Evolutionary conservation across 2,329 filamentous ascomycete species (phyloP), one percentile per base, ranked within the genome.

Genomic region (Penicillium sp.): DNA sequence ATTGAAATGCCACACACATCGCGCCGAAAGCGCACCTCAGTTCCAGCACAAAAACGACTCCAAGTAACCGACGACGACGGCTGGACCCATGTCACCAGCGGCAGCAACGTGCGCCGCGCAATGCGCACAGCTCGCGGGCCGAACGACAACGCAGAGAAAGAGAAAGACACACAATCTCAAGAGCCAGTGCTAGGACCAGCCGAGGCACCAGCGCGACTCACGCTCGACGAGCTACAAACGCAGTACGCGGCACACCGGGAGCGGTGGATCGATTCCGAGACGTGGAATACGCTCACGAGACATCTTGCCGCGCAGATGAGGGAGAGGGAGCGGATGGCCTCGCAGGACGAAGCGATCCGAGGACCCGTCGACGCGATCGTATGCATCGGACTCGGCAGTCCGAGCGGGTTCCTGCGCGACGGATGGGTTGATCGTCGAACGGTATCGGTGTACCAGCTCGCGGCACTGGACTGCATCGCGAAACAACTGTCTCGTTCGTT

Each of bases 51-150:
- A 41, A 74, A 73, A 57, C 70, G 70, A 33, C 58, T 69, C 39
- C 55, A 72, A 63, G 55, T 75, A 47, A 69, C 67, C 46, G 72
- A 72, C 57, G 50, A 64, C 20, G 63, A 72, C 43, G 74, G 74
- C 63, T 76, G 74, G 74, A 75, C 74, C 22, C 74, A 76, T 56
- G 65, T 76, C 53, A 69, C 69, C 18, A 72, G 62, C 30, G 60
- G 49, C 51, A 55, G 50, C 46, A 65, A 64, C 44, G 65, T 63
- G 38, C 62, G 63, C 43, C 66, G 66, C 30, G 57, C 57, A 31
- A 41, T 61, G 27, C 62, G 57, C 51, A 52, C 49, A 22, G 40
- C 36, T 1, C 48, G 30, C 9, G 7, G 6, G 2, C 41, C 9
- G 7, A n/a, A 14, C 40, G 40, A 39, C 20, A 11, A 41, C 20